Evolutionary conservation across 139 green algal species (phyloP).

Genomic region (Picochlorum sp.): DNA sequence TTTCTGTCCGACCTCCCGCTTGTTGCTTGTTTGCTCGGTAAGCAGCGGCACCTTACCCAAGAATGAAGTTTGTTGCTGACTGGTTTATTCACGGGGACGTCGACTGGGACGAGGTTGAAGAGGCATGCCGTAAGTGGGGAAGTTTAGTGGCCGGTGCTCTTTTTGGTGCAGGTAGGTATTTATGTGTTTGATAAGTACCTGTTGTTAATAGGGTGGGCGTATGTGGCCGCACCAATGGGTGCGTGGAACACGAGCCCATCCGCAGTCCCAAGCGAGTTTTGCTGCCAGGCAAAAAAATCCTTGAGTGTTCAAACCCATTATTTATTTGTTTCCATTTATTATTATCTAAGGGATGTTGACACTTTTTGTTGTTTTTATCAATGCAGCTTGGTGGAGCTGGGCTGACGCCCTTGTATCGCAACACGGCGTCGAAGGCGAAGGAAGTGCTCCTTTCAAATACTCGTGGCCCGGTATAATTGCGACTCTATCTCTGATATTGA

Average conservation of each 20-base stretch:
- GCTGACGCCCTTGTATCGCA: constrained; percentile 21
- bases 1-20: no score
- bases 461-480: constrained; percentile 21
- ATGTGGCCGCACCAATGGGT: background rate
- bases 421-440: constrained; percentile 2
- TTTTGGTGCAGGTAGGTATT: constrained; percentile 22
- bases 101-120: constrained; percentile 15
- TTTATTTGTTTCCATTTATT: no score
- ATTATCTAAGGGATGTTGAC: no score
- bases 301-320: no score
- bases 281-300: no score
- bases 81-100: constrained; percentile 30
- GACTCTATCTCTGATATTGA: constrained; percentile 28
- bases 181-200: background rate
- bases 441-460: constrained; percentile 28
- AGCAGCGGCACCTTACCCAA: no score
- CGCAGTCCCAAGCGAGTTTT: no score
- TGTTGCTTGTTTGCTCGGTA: no score
- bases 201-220: background rate
- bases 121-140: constrained; percentile 5
- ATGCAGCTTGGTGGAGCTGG: constrained; percentile 24
- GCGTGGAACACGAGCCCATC: no score
- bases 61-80: constrained; percentile 7
- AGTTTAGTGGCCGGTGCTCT: constrained; percentile 21
- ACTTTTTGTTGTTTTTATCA: no score